These are phyloP conservation scores for Boletus coccyginus DNA, from an alignment of 768 basidiomycete species.

Conservation along the genomic window DNA sequence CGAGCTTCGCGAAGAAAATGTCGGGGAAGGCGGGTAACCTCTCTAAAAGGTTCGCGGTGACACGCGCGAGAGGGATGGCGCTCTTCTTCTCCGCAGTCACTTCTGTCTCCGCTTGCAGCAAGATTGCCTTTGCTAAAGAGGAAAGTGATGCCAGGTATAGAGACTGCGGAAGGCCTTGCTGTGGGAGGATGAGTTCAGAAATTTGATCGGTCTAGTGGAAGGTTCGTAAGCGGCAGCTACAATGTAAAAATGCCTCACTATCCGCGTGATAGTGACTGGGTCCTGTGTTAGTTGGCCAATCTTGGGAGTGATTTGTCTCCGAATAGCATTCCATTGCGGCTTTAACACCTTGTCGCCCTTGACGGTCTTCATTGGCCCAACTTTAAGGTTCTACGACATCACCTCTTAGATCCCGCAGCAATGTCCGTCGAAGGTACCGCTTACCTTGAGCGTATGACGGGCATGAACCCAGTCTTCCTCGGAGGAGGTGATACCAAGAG, in stretches of 20 bases:
- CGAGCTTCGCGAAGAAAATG: conserved; percentile 80
- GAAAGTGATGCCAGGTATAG: conserved; percentile 79
- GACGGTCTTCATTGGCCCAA: conserved; percentile 57
- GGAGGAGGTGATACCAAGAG: conserved; percentile 51
- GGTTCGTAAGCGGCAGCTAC: conserved; percentile 12
- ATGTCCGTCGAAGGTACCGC: conserved; percentile 16
- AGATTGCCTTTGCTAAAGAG: conserved; percentile 83
- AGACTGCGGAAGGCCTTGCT: conserved; percentile 25
- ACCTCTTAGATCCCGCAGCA: conserved; percentile 22
- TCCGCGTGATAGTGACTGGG: conserved; percentile 51
- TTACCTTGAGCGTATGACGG: conserved; percentile 52
- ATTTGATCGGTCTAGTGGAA: conserved; percentile 39
- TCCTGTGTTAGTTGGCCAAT: conserved; percentile 87
- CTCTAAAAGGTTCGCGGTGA: conserved; percentile 64
- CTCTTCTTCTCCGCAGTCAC: conserved; percentile 85
- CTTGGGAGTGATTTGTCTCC: conserved; percentile 81
- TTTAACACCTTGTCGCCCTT: conserved; percentile 56
- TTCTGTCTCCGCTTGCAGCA: conserved; percentile 92
- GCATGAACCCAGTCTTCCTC: conserved; percentile 66
- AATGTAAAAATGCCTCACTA: conserved; percentile 45
- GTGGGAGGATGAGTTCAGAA: conserved; percentile 38
- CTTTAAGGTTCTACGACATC: conserved; percentile 54
- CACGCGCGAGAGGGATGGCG: conserved; percentile 77
- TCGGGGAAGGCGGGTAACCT: conserved; percentile 58
- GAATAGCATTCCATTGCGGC: conserved; percentile 60